phyloP scores from a whole-genome alignment of 2,329 filamentous ascomycete genomes.

The Lecanosticta acicola region DNA sequence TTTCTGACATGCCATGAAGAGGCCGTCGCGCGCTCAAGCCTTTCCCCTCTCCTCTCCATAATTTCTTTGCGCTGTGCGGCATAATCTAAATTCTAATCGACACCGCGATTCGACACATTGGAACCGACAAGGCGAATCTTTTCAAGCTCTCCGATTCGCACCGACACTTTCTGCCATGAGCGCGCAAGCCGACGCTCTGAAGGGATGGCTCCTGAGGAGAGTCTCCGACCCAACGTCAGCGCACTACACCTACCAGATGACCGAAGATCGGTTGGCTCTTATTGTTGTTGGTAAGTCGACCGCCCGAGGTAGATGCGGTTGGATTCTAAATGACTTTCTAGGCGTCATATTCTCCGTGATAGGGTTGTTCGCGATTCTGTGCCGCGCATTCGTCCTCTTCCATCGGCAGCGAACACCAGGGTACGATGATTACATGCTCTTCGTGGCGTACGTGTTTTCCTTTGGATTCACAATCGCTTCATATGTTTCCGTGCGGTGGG shows the following conservation, averaged over 20 bases:
- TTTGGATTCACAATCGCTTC: constrained; percentile 16
- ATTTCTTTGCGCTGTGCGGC: not conserved
- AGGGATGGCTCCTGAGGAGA: not conserved
- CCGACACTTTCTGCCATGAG: not conserved
- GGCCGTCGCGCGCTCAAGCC: no score
- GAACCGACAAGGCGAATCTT: not conserved
- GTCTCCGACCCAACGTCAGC: not conserved
- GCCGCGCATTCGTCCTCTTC: constrained; percentile 15
- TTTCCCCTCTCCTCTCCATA: not conserved
- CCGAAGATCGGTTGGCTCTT: constrained; percentile 4
- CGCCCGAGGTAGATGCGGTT: not conserved
- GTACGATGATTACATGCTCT: constrained; percentile 21
- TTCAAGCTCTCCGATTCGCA: not conserved
- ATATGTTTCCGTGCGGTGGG: constrained; percentile 21
- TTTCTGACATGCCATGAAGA: not conserved
- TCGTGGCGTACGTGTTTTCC: constrained; percentile 17
- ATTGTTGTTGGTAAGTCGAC: constrained; percentile 5
- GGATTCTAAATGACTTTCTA: constrained; percentile 1
- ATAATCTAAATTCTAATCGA: not conserved
- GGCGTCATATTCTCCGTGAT: constrained; percentile 16
- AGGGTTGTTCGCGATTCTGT: constrained; percentile 17
- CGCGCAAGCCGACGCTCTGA: not conserved
- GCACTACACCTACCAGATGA: constrained; percentile 6
- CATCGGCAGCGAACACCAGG: constrained; percentile 17
- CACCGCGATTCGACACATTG: not conserved